These are phyloP conservation scores for Sordariomycetes sp. DNA, from an alignment of 2,329 filamentous ascomycete species.

Conservation along the genomic window DNA sequence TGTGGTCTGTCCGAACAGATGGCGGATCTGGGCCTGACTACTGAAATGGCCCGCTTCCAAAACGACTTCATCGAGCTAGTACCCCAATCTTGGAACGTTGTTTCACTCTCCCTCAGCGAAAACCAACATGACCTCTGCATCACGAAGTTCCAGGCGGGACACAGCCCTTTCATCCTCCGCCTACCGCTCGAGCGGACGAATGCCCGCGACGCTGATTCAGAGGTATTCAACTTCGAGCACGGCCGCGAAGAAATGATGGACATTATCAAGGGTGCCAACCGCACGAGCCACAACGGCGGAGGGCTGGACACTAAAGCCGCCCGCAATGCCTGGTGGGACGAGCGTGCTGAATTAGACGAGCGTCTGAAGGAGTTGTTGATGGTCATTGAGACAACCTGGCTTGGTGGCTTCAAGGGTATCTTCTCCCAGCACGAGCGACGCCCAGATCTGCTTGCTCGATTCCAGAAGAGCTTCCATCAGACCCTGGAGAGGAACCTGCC, in stretches of 20 bases:
- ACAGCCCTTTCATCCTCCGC: constrained; percentile 76
- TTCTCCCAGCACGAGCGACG: constrained; percentile 66
- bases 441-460: constrained; percentile 58
- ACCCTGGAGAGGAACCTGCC: constrained; percentile 80
- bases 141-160: constrained; percentile 68
- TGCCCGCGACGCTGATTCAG: constrained; percentile 66
- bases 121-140: constrained; percentile 78
- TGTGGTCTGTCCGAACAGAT: constrained; percentile 6
- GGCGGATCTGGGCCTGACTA: constrained; percentile 27
- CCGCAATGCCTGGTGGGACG: constrained; percentile 81
- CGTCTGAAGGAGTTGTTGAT: constrained; percentile 69
- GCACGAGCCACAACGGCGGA: constrained; percentile 65
- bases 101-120: constrained; percentile 80
- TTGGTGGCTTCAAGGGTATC: constrained; percentile 91
- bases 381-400: constrained; percentile 87
- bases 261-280: constrained; percentile 74
- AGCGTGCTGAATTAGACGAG: constrained; percentile 69
- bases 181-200: constrained; percentile 77
- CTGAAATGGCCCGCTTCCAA: constrained; percentile 59
- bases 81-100: constrained; percentile 71
- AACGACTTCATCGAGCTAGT: constrained; percentile 78
- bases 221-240: constrained; percentile 75
- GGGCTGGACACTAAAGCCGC: constrained; percentile 67
- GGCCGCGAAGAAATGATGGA: constrained; percentile 73
- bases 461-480: constrained; percentile 68